These are phyloP conservation scores for Carex scoparia DNA, from an alignment of 176 grass and related monocot species.

Conservation along the genomic window DNA sequence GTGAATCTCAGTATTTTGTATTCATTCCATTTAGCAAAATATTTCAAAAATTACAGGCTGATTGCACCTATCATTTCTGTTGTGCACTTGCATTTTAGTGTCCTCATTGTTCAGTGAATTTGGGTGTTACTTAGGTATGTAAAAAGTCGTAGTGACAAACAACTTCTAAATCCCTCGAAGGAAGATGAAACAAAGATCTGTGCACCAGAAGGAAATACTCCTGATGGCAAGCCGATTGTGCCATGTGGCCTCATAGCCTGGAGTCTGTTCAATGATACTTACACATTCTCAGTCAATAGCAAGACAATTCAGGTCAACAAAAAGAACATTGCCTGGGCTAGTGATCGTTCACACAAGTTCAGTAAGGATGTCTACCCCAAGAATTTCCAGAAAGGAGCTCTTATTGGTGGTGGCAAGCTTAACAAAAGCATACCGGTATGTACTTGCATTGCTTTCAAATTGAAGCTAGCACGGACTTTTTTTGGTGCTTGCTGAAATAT, in stretches of 20 bases:
- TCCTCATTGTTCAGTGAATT: not conserved
- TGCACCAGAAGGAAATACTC: slow-evolving; percentile 46
- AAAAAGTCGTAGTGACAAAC: slow-evolving; percentile 80
- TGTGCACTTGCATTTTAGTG: not conserved
- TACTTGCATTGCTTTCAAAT: slow-evolving; percentile 26
- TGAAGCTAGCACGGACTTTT: not conserved
- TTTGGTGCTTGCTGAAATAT: not conserved
- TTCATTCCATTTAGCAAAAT: not conserved
- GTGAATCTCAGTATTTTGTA: not conserved
- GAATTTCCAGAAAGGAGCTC: slow-evolving; percentile 69
- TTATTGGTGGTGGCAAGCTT: slow-evolving; percentile 76
- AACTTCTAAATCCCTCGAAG: slow-evolving; percentile 36
- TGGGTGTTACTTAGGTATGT: slow-evolving; percentile 52
- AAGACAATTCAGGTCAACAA: slow-evolving; percentile 57
- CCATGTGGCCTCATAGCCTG: slow-evolving; percentile 92
- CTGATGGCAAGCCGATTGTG: slow-evolving; percentile 54
- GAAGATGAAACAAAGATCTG: slow-evolving; percentile 47
- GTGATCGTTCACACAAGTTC: slow-evolving; percentile 67
- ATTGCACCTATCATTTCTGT: not conserved
- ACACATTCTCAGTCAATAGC: slow-evolving; percentile 44
- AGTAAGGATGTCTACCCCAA: slow-evolving; percentile 83
- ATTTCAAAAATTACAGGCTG: not conserved
- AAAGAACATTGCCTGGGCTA: slow-evolving; percentile 82
- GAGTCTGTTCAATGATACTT: slow-evolving; percentile 94
- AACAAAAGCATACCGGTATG: slow-evolving; percentile 82